Base-by-base conservation (phyloP, 768 basidiomycete species). In the Lactifluus pinguis region DNA sequence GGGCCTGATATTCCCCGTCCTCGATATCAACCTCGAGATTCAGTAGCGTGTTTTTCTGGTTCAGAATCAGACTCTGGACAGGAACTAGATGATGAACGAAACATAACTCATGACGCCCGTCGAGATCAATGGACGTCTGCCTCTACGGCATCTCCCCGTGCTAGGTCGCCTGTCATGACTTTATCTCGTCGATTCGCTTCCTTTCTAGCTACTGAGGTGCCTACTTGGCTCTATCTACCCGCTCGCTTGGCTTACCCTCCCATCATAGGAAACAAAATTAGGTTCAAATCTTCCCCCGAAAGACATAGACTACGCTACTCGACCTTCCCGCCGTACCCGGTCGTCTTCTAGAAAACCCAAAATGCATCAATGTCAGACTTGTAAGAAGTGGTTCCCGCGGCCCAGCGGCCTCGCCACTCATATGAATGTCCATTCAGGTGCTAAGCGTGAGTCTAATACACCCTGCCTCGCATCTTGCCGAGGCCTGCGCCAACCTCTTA, bases 341-440 rank as follows among this genome's bases (percentile, higher is more conserved):
- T 58, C 52, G 9, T 62, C 61, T 17, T 57, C 61, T 8, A 57
- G 61, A 47, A 80, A 73, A 55, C 73, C 76, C 2, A 80, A 81
- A 65, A 80, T 80, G 78, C 79, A 80, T 65, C 71, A 74, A 65
- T 80, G 79, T 66, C 65, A 59, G 9, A 69, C 75, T 5, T 81
- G 80, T 70, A 61, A 67, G 1, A 79, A 79, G 69, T 51, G 69
- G 67, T 80, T 80, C 63, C 79, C 79, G 15, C 72, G 80, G 3
- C 80, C 80, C 5, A 80, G 79, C 53, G 80, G 80, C 14, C 69
- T 81, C 62, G 71, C 73, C 30, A 81, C 80, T 30, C 80, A 81
- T 66, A 78, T 80, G 80, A 80, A 82, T 65, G 76, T 76, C 21
- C 80, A 81, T 61, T 76, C 76, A 0, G 80, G 80, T 13, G 76